These are phyloP conservation scores for Sarocladiaceae sp. DNA, from an alignment of 2,329 filamentous ascomycete species.

Conservation along the genomic window DNA sequence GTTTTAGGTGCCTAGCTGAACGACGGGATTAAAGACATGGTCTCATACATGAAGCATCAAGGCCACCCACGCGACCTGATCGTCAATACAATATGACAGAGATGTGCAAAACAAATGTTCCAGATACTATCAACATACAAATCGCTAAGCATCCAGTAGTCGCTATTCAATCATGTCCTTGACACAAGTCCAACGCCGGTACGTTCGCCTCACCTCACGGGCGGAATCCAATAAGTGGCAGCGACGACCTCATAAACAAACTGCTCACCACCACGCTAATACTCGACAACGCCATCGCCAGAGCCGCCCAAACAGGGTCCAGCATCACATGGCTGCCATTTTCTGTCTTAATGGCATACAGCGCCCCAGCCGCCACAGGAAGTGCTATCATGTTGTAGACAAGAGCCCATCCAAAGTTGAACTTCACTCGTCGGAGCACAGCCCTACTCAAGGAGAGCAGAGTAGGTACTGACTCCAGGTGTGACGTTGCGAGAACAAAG, in stretches of 20 bases:
- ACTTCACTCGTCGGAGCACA: conserved; percentile 73
- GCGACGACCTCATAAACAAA: conserved; percentile 57
- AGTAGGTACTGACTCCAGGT: conserved; percentile 66
- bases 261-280: conserved; percentile 85
- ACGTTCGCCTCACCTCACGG: neutral
- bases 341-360: conserved; percentile 55
- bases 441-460: conserved; percentile 66
- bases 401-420: conserved; percentile 84
- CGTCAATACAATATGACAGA: too few species aligned
- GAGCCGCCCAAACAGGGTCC: conserved; percentile 78
- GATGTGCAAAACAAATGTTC: too few species aligned
- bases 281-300: conserved; percentile 91
- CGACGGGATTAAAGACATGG: too few species aligned
- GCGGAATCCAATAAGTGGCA: conserved; percentile 42
- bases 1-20: too few species aligned
- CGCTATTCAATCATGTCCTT: too few species aligned
- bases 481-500: conserved; percentile 75
- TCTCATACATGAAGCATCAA: too few species aligned
- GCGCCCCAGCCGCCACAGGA: conserved; percentile 74
- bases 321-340: conserved; percentile 55
- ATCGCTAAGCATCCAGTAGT: too few species aligned
- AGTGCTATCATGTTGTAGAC: conserved; percentile 77
- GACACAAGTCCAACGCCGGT: neutral
- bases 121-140: too few species aligned
- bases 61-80: too few species aligned